These are phyloP conservation scores for Starmerella stigmatis DNA, from an alignment of 805 yeast genomes.

Conservation along the genomic window DNA sequence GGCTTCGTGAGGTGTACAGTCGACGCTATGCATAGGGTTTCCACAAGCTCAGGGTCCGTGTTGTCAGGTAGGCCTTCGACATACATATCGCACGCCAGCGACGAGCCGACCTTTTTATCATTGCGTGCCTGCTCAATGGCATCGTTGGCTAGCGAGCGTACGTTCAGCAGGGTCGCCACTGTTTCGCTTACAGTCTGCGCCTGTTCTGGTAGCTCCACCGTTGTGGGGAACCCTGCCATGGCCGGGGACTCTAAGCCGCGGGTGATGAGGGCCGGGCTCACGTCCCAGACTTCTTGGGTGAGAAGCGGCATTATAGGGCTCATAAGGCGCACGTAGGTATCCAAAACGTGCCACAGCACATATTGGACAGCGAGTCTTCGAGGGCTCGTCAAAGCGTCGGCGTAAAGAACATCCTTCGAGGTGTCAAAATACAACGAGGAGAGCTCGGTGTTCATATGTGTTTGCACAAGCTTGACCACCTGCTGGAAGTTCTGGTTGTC, in stretches of 20 bases:
- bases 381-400: slow-evolving; percentile 42
- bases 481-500: slow-evolving; percentile 53
- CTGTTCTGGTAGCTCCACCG: slow-evolving; percentile 16
- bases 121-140: slow-evolving; percentile 48
- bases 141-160: slow-evolving; percentile 43
- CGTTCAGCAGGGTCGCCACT: slow-evolving; percentile 38
- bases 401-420: slow-evolving; percentile 74
- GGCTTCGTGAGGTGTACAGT: slow-evolving; percentile 35
- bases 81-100: slow-evolving; percentile 48
- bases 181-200: slow-evolving; percentile 29
- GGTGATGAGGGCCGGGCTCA: slow-evolving; percentile 34
- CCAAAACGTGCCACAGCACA: slow-evolving; percentile 46
- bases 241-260: slow-evolving; percentile 37
- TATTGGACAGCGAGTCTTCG: slow-evolving; percentile 55
- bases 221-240: slow-evolving; percentile 35
- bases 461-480: slow-evolving; percentile 55
- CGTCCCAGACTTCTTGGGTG: slow-evolving; percentile 81
- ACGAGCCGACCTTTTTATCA: slow-evolving; percentile 38
- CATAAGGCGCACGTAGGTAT: slow-evolving; percentile 52
- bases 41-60: slow-evolving; percentile 36
- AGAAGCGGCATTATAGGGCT: slow-evolving; percentile 77
- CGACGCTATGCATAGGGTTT: slow-evolving; percentile 57
- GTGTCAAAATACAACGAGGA: slow-evolving; percentile 82
- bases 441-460: slow-evolving; percentile 61
- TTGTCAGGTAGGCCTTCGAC: slow-evolving; percentile 24